phyloP scores from a whole-genome alignment of 306 rosid species.

The Parietaria judaica region DNA sequence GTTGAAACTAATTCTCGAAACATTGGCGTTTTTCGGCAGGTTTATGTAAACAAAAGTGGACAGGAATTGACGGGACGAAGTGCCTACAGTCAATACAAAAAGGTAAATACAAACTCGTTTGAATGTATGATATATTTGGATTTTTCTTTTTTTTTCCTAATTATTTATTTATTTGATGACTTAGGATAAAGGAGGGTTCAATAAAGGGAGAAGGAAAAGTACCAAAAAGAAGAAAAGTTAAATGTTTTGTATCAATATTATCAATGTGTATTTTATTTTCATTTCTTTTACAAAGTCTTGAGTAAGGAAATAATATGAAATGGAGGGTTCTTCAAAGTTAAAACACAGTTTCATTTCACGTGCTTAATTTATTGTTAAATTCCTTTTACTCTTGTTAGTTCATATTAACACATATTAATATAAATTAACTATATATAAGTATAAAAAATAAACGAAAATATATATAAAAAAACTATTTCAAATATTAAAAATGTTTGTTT shows the following conservation, averaged over 20 bases:
- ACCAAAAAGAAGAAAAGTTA: slow-evolving; percentile 40
- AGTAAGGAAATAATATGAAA: no score
- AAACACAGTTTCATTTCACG: no score
- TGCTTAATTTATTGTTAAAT: no score
- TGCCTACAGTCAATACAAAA: slow-evolving; percentile 57
- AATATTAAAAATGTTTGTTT: no score
- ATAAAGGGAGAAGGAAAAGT: slow-evolving; percentile 43
- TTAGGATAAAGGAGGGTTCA: slow-evolving; percentile 63
- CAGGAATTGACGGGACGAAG: slow-evolving; percentile 56
- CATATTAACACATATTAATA: no score
- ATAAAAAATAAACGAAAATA: no score
- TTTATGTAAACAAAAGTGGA: slow-evolving; percentile 62
- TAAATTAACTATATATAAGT: no score
- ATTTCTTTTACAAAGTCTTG: no score
- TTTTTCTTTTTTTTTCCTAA: background rate
- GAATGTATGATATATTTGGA: background rate
- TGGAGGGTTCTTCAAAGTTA: no score
- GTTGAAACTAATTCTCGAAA: slow-evolving; percentile 16
- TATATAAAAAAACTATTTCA: no score
- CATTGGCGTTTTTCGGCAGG: slow-evolving; percentile 34
- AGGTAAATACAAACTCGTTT: slow-evolving; percentile 30
- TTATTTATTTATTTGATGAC: slow-evolving; percentile 17
- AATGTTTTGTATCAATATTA: background rate
- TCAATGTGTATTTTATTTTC: no score
- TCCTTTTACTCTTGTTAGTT: no score